Evolutionary conservation across 148 eudicot genomes (phyloP), one percentile per base, ranked within the genome.

Genomic region (Vaccinium darrowii): DNA sequence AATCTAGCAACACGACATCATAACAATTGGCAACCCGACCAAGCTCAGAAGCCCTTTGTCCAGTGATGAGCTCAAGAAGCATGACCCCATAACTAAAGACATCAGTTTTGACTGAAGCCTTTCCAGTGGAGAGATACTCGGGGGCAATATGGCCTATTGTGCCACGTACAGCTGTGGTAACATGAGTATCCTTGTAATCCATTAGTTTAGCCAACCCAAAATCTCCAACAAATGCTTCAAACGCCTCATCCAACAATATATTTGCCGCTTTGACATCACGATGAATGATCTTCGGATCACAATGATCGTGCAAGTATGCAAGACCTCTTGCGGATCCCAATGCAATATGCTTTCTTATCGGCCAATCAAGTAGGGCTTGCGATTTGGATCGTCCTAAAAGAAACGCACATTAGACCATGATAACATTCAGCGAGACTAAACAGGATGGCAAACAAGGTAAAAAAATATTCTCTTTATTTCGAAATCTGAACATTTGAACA

Each of bases 181-280:
- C 92, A 86, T 92, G 94, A 62, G 94, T 91, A 78, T 89, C 93
- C 84, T 88, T 92, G 86, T 84, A 91, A 85, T 90, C 91, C 93
- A 91, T 91, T 69, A 91, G 91, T 78, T 88, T 92, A 69, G 95
- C 95, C 80, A 92, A 76, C 67, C 95, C 93, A 75, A 92, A 92
- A 73, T 90, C 95, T 76, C 93, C 95, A 58, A 92, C 93, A 74
- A 92, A 91, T 18, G 93, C 95, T 88, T 92, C 95, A 87, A 91
- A 92, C 81, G 90, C 93, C 78, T 92, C 95, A 82, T 92, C 93
- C 86, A 92, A 87, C 87, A 92, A 82, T 86, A 92, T 90, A 63
- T 92, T 92, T 33, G 95, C 95, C 53, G 92, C 93, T 87, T 92
- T 92, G 60, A 92, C 95, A 82, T 91, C 95, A 78, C 93, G 91